Evolutionary conservation across 2,329 filamentous ascomycete species (phyloP), one percentile per base, ranked within the genome.

Genomic region (Purpureocillium lavendulum): DNA sequence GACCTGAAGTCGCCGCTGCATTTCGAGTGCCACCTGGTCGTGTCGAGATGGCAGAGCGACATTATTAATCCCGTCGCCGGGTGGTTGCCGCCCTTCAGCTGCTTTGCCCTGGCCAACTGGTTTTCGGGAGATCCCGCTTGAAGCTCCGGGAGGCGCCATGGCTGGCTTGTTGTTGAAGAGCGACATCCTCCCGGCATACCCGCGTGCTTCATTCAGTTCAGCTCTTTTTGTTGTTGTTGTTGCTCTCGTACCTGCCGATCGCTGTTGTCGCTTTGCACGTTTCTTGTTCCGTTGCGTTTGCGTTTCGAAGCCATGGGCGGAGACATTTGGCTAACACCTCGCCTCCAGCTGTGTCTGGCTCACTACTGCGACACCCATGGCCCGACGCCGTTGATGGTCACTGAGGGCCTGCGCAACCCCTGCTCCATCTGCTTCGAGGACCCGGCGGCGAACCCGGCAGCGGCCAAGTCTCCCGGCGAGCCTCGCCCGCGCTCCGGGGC

Each of bases 291-390:
- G 10, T 29, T 24, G 29, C 29, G 12, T 34, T 33, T 39, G 36
- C 29, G 12, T 34, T 33, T 39, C 36, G 21, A 40, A 35, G 48
- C 40, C 40, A 60, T 61, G 57, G 52, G 48, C 39, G 51, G 30
- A 49, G 46, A 45, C 50, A 43, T 41, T 36, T 39, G 42, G 50
- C 61, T 64, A 55, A 64, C 58, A 40, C 46, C 51, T 16, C 43
- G 46, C 44, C 42, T 77, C 42, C 72, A 83, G 79, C 64, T 83
- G 55, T 82, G 77, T 57, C 69, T 84, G 51, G 80, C 80, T 52
- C 79, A 83, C 58, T 83, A 82, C 56, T 84, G 80, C 68, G 80
- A 84, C 58, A 69, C 76, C 46, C 80, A 84, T 61, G 80, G 80
- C 45, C 80, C 80, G 36, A 83, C 79, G 35, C 79, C 79, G 36